Evolutionary conservation across 306 rosid genomes (phyloP), one percentile per base, ranked within the genome.

Genomic region (Trifolium fragiferum): DNA sequence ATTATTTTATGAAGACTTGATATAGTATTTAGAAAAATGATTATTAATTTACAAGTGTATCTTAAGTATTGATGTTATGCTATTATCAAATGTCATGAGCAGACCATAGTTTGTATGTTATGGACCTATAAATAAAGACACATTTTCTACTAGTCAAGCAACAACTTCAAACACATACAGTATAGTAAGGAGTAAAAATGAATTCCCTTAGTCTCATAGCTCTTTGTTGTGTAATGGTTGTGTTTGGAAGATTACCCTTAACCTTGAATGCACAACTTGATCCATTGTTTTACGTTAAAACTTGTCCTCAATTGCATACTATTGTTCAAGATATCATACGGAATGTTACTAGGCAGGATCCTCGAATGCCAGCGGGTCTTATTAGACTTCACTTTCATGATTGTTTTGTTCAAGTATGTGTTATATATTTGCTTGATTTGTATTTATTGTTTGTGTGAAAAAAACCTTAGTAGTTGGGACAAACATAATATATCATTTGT

Each of bases 381-480:
- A n/a, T 72, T 2, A 79, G 92, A 69, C 87, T 88, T 82, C 85
- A 81, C 47, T 85, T 88, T 63, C 92, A 88, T 8, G 92, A 85
- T 20, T 88, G 92, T 78, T 88, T 88, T 16, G 90, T 88, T 38
- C 14, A 21, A 20, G 61, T 55, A 53, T 53, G 60, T 53, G 8
- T 21, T 21, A 21, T 21, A 21, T 21, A 21, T 21, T 21, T 21
- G 23, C 23, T 21, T 21, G 23, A 21, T 21, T 21, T 21, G 23
- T 21, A 21, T 21, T 21, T 21, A 21, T 21, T 21, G 2, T 21
- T 21, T 21, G 23, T 21, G 23, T 21, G 23, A 21, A 25, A 25
- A 2, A 1, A 25, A 25, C 30, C 2, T 25, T 25, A 25, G 30
- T 21, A 21, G 23, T 21, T 21, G 23, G 23, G 23, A 21, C 23